Conservation (phyloP, 2,329 filamentous ascomycete genomes). For the Fusarium stilboides region DNA sequence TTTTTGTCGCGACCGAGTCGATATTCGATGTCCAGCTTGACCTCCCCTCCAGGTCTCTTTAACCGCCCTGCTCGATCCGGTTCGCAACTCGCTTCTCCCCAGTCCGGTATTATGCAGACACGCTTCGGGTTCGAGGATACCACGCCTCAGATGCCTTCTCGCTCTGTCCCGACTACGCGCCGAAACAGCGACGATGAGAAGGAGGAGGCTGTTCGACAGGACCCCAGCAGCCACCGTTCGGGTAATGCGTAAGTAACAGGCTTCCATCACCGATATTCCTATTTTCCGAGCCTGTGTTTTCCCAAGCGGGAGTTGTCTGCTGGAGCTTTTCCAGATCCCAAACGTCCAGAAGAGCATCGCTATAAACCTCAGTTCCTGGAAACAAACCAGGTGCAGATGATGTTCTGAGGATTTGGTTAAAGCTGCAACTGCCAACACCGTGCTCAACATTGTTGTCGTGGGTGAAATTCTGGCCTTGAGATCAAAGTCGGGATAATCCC, state of each 20-base stretch:
- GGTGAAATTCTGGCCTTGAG: not conserved
- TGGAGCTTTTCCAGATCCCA: conserved; percentile 6
- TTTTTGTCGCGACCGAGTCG: conserved; percentile 88
- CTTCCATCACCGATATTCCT: conserved; percentile 2
- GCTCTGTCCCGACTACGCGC: conserved; percentile 88
- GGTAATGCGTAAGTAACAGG: conserved; percentile 80
- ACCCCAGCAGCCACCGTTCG: conserved; percentile 79
- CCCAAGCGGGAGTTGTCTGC: conserved; percentile 26
- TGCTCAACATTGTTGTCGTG: not conserved
- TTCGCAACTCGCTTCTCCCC: conserved; percentile 85
- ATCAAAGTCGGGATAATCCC: not conserved
- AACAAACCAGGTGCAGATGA: not conserved
- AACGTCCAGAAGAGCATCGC: not conserved
- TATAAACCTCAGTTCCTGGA: not conserved
- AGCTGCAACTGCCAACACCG: not conserved
- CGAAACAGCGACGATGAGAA: conserved; percentile 95
- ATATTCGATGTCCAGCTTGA: conserved; percentile 90
- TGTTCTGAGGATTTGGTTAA: not conserved
- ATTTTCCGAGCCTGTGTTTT: not conserved
- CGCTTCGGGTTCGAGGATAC: conserved; percentile 66
- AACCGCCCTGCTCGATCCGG: conserved; percentile 82
- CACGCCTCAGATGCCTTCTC: conserved; percentile 80
- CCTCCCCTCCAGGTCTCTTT: conserved; percentile 82
- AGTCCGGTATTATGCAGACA: conserved; percentile 72
- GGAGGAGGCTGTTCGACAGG: conserved; percentile 78